Evolutionary conservation across 192 early-diverging fungal genomes (phyloP), one percentile per base, ranked within the genome.

Genomic region (Coemansia biformis): DNA sequence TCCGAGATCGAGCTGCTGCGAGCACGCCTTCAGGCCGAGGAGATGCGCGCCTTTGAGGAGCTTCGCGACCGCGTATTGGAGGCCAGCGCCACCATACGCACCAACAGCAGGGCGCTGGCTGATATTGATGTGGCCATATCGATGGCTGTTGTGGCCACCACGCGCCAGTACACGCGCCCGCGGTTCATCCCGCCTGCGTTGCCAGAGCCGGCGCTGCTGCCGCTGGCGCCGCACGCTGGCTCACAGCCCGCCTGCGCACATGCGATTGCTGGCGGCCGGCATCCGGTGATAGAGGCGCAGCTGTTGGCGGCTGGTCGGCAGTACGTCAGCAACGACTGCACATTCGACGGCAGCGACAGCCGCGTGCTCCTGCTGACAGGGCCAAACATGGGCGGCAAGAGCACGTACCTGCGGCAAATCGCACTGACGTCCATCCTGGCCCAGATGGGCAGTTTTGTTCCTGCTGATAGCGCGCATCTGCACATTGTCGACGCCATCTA

Each of bases 361-460:
- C 62, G 57, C 0, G 50, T 73, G 64, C 79, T 38, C 83, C 81
- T 43, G 63, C 80, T 93, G 32, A 91, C 87, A 1, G 93, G 93
- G 0, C 87, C 91, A 0, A 96, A 96, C 54, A 92, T 91, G 91
- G 84, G 85, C 26, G 91, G 91, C 24, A 92, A 93, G 63, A 81
- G 82, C 16, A 91, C 90, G 6, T 93, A 88, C 58, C 48, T 96
- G 31, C 77, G 83, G 1, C 90, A 90, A 59, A 80, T 88, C 21
- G 91, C 88, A 1, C 57, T 92, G 13, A 66, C 89, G 8, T 78
- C 57, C 5, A 78, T 93, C 30, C 70, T 96, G 80, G 88, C 89
- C 0, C 91, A 96, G 29, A 76, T 91, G 21, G 91, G 90, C 18
- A 71, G 68, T 34, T 93, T 82, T 72, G 85, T 93, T 11, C 91